Base-by-base conservation (phyloP, 176 grass and related monocot species). In the Cenchrus fungigraminus region DNA sequence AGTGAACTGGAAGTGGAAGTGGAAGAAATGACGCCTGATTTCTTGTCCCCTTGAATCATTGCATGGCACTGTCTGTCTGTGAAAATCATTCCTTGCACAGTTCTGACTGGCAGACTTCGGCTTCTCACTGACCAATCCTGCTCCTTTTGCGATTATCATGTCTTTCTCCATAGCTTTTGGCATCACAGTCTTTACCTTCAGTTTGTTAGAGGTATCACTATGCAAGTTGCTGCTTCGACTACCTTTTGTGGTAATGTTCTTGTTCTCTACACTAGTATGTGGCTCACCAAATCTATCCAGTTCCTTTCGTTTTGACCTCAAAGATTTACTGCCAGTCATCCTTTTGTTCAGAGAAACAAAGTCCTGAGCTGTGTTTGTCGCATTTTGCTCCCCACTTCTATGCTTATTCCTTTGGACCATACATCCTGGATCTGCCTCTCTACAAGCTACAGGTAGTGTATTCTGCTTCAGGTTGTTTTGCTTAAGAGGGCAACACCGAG, bases 401-500 rank as follows among this genome's bases (percentile, higher is more conserved):
- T 77, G 56, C 34, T 90, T 90, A 54, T 73, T 83, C 56, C 61
- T 79, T 17, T 82, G 84, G 56, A 69, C 14, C 64, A 64, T 74
- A 61, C 54, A 83, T 12, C 45, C 51, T 34, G 20, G 59, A 56
- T 83, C 68, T 73, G 43, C 82, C 13, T 37, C 66, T 72, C n/a
- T 17, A 73, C 19, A 72, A 73, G 42, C 69, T 70, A 46, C 58
- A 61, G 83, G 69, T 28, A 87, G 73, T 50, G 77, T 58, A 73
- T 94, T 98, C 82, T 87, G 91, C 92, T 88, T 95, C 77, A 87
- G 85, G 81, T 90, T 89, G 63, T 93, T 95, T 74, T 90, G 87
- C 52, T 84, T 93, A 37, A 92, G 82, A 44, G 87, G 85, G 19
- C 40, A 62, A 83, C 69, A 57, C 71, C 52, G 55, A 62, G 68